A percentile compares a stretch with the other conserved stretches of the same genome.
Evolutionary conservation across 1,284 basidiomycete species (phyloP).

Genomic region (Vanrija humicola): DNA sequence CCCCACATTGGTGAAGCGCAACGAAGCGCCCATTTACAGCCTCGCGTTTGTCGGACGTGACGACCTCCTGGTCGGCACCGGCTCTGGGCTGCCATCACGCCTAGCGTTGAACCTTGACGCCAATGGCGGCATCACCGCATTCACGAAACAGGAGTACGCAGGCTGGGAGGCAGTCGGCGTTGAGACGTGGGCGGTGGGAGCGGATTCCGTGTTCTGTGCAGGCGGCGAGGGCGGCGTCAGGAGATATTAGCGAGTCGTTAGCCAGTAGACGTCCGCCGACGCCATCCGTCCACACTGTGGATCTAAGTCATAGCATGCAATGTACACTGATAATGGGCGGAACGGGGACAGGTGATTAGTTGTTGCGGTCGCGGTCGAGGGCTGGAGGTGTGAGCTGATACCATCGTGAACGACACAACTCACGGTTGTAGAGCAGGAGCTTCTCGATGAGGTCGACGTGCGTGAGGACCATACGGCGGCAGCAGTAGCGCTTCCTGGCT

Average conservation of each 20-base stretch:
- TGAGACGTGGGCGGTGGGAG: conserved; percentile 30
- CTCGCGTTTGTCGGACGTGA: conserved; percentile 43
- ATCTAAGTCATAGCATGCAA: conserved; percentile 11
- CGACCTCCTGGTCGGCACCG: conserved; percentile 39
- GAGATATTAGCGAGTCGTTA: conserved; percentile 26
- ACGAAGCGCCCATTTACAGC: conserved; percentile 58
- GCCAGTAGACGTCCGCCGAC: neutral
- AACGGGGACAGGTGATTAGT: neutral
- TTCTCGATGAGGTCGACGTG: conserved; percentile 93
- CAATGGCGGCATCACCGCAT: conserved; percentile 3
- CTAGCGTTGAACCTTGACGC: conserved; percentile 14
- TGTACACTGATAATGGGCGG: conserved; percentile 3
- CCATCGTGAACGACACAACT: conserved; percentile 45
- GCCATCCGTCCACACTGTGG: neutral
- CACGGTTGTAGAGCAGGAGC: conserved; percentile 91
- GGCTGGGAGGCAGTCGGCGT: conserved; percentile 46
- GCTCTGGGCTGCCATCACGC: conserved; percentile 41
- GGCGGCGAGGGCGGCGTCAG: conserved; percentile 39
- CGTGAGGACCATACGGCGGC: conserved; percentile 93
- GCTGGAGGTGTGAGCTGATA: conserved; percentile 2
- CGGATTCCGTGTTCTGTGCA: conserved; percentile 38
- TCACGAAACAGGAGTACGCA: conserved; percentile 39
- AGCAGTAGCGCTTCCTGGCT: conserved; percentile 78
- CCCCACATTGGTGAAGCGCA: conserved; percentile 54
- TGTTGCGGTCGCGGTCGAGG: conserved; percentile 18